Percentiles rank a stretch among this genome's conserved stretches.
phyloP scores from a whole-genome alignment of 169 alveolate species.

The Perkinsus chesapeaki region DNA sequence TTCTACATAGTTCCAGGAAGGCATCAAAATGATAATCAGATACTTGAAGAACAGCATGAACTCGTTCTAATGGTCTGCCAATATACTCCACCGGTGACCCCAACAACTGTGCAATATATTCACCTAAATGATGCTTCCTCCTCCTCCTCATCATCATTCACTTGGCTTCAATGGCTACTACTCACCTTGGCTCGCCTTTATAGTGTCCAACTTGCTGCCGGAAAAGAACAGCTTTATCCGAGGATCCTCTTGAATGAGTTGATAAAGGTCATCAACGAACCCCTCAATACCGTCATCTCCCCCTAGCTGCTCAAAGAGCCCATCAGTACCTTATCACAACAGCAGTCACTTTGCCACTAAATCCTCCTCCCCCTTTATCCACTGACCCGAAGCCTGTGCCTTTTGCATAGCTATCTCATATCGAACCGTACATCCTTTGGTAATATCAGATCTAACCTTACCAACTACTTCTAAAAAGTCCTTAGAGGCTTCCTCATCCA shows the following conservation, averaged over 20 bases:
- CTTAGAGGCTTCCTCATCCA: neutral
- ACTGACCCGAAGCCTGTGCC: neutral
- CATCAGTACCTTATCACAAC: neutral
- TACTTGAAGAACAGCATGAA: neutral
- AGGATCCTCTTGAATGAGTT: neutral
- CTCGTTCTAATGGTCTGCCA: neutral
- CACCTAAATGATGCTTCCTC: too few species aligned
- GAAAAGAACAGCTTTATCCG: neutral
- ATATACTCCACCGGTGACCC: neutral
- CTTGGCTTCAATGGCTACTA: neutral
- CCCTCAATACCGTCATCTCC: neutral
- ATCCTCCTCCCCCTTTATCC: neutral
- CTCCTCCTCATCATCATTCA: too few species aligned
- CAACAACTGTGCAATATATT: neutral
- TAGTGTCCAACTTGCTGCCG: neutral
- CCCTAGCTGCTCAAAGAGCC: neutral
- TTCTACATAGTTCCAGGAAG: neutral
- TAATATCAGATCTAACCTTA: neutral
- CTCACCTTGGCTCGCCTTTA: neutral
- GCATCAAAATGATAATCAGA: neutral
- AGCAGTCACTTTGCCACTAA: neutral
- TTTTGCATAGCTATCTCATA: neutral
- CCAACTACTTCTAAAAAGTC: neutral
- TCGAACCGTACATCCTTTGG: neutral
- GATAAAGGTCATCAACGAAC: neutral